Percentiles rank a stretch among this genome's conserved stretches.
Conservation (phyloP, 352 stramenopile genomes). For the Globisporangium megalacanthum region DNA sequence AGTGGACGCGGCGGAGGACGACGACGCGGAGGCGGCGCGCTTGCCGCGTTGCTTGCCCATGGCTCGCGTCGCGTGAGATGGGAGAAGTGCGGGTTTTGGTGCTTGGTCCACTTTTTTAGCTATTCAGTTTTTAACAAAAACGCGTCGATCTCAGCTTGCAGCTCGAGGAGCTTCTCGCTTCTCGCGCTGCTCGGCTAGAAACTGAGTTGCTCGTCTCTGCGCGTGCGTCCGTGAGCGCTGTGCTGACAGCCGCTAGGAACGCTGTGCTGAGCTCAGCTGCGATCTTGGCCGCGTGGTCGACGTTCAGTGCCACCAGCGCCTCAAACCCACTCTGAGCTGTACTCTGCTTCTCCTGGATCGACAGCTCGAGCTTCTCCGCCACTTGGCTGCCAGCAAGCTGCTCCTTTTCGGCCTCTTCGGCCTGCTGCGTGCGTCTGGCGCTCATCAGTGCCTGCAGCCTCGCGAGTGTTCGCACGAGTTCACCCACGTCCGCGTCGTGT, state of each 20-base stretch:
- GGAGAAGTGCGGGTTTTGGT: too few relatives aligned
- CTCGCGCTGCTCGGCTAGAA: slow-evolving; percentile 37
- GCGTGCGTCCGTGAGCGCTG: slow-evolving; percentile 23
- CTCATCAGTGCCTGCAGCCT: slow-evolving; percentile 26
- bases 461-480: slow-evolving; percentile 28
- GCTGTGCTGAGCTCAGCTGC: slow-evolving; percentile 19
- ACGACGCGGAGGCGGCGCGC: slow-evolving; percentile 15
- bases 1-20: slow-evolving; percentile 5
- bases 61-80: too few relatives aligned
- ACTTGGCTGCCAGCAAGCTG: slow-evolving; percentile 12
- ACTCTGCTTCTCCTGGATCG: slow-evolving; percentile 22
- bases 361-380: slow-evolving; percentile 17
- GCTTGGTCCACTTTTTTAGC: too few relatives aligned
- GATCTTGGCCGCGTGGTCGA: slow-evolving; percentile 25
- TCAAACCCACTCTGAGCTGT: slow-evolving; percentile 28
- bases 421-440: slow-evolving; percentile 13
- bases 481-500: slow-evolving; percentile 38
- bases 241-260: slow-evolving; percentile 29
- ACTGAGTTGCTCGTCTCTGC: slow-evolving; percentile 28
- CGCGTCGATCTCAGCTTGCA: slow-evolving; percentile 38
- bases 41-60: slow-evolving; percentile 19
- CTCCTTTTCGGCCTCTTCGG: slow-evolving; percentile 15
- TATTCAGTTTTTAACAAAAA: too few relatives aligned
- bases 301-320: slow-evolving; percentile 25
- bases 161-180: slow-evolving; percentile 39